Percentiles rank a stretch among this genome's conserved stretches.
phyloP scores from a whole-genome alignment of 371 early-diverging fungal species.

The Entomophthora muscae region DNA sequence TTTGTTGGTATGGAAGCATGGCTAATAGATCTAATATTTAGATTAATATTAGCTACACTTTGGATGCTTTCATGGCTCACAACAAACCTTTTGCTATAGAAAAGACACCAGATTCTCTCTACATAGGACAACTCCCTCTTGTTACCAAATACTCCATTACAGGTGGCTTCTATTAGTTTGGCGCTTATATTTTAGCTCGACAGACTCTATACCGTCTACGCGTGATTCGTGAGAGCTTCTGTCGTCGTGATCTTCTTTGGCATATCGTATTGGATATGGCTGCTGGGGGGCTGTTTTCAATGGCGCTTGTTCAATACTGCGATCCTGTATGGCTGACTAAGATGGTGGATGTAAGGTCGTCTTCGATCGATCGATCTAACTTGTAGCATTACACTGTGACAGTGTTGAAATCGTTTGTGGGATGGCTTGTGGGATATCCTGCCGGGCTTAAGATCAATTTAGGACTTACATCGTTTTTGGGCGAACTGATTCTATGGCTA shows the following conservation, averaged over 20 bases:
- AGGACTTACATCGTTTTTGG: constrained; percentile 73
- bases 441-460: constrained; percentile 92
- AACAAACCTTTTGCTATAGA: not conserved
- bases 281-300: not conserved
- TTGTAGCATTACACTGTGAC: not conserved
- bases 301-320: not conserved
- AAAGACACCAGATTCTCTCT: not conserved
- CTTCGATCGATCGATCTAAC: not conserved
- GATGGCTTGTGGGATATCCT: constrained; percentile 87
- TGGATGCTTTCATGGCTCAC: not conserved
- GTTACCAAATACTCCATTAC: not conserved
- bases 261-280: not conserved
- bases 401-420: constrained; percentile 16
- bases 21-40: not conserved
- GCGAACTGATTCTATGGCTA: constrained; percentile 85
- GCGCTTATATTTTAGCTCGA: not conserved
- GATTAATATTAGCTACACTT: not conserved
- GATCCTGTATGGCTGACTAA: not conserved
- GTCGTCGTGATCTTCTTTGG: not conserved
- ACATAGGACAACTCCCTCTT: not conserved
- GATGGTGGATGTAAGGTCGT: not conserved
- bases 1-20: not conserved
- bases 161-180: not conserved
- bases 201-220: not conserved
- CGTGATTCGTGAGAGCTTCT: not conserved